phyloP scores from a whole-genome alignment of 768 basidiomycete species.

The Suillus decipiens region DNA sequence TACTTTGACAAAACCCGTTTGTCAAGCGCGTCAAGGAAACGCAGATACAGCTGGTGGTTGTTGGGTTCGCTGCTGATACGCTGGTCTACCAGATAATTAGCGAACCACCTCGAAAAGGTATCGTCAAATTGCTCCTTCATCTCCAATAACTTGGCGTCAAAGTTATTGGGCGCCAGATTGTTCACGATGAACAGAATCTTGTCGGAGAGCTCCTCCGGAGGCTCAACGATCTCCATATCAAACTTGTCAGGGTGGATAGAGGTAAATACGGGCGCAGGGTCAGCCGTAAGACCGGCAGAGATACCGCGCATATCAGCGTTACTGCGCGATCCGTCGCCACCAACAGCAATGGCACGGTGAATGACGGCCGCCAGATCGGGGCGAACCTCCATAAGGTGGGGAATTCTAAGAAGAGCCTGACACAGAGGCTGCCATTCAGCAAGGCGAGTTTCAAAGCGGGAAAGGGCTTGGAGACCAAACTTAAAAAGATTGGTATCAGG shows the following conservation, averaged over 20 bases:
- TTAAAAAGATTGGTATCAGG: slow-evolving; percentile 93
- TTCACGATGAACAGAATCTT: slow-evolving; percentile 97
- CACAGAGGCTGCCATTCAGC: slow-evolving; percentile 93
- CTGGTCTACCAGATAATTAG: slow-evolving; percentile 95
- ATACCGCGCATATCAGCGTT: slow-evolving; percentile 43
- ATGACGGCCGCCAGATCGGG: slow-evolving; percentile 78
- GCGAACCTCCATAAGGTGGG: slow-evolving; percentile 81
- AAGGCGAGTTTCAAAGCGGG: slow-evolving; percentile 83
- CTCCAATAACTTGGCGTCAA: slow-evolving; percentile 83
- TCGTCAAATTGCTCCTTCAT: slow-evolving; percentile 86
- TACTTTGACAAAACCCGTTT: slow-evolving; percentile 66
- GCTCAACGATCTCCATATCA: slow-evolving; percentile 62
- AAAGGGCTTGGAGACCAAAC: slow-evolving; percentile 90
- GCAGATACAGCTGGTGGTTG: slow-evolving; percentile 93
- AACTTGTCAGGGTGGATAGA: slow-evolving; percentile 74
- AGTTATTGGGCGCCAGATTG: slow-evolving; percentile 93
- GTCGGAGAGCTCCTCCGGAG: slow-evolving; percentile 88
- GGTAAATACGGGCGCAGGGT: slow-evolving; percentile 63
- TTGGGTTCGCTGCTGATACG: slow-evolving; percentile 96
- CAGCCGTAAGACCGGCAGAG: slow-evolving; percentile 37
- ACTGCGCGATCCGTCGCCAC: slow-evolving; percentile 42
- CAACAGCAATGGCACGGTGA: slow-evolving; percentile 64
- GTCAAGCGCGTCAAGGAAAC: slow-evolving; percentile 86
- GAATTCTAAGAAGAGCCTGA: slow-evolving; percentile 83
- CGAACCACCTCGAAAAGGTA: slow-evolving; percentile 90